phyloP scores from a whole-genome alignment of 495 filamentous ascomycete species.

The Xylaria grammica region DNA sequence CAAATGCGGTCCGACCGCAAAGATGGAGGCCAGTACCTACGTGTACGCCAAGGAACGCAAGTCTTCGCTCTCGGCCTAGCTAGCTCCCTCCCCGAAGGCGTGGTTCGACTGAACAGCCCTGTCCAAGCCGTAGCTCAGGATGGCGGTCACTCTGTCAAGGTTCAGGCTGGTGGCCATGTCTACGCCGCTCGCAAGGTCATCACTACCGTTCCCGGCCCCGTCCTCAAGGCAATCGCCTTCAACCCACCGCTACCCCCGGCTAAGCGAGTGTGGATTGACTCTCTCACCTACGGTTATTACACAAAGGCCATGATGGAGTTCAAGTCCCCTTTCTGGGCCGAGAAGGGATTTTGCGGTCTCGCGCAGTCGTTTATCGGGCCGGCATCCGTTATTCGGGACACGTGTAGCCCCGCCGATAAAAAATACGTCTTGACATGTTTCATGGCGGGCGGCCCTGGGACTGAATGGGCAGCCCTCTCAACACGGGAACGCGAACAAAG shows the following conservation, averaged over 20 bases:
- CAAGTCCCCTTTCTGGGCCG: conserved; percentile 38
- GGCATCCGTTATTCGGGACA: conserved; percentile 40
- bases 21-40: neutral
- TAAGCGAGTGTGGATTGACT: conserved; percentile 23
- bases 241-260: conserved; percentile 32
- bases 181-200: conserved; percentile 38
- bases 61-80: conserved; percentile 40
- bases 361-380: conserved; percentile 42
- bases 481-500: neutral
- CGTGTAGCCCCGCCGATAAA: conserved; percentile 29
- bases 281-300: conserved; percentile 40
- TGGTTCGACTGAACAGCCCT: conserved; percentile 30
- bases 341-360: conserved; percentile 37
- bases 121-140: conserved; percentile 24
- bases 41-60: conserved; percentile 40
- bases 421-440: conserved; percentile 28
- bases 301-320: conserved; percentile 44
- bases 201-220: conserved; percentile 33
- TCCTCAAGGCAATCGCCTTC: conserved; percentile 39
- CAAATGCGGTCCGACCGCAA: conserved; percentile 4
- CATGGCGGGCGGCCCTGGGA: neutral
- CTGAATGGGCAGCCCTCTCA: neutral
- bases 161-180: neutral
- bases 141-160: neutral
- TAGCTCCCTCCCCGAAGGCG: conserved; percentile 26